These are phyloP conservation scores for Clonostachys byssicola DNA, from an alignment of 2,329 filamentous ascomycete species.

Conservation along the genomic window DNA sequence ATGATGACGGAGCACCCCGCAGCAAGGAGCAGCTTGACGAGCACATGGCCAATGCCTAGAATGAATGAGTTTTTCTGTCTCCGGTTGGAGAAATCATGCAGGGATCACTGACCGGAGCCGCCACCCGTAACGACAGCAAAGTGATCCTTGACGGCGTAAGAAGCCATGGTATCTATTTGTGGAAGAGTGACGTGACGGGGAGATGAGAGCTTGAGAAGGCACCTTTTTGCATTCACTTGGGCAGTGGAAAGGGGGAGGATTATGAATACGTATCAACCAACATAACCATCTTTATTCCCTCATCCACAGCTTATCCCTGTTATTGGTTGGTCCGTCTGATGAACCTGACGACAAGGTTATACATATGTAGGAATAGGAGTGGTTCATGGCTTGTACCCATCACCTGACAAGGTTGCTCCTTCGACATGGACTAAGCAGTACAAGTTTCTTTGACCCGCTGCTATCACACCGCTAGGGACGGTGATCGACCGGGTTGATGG, in stretches of 20 bases:
- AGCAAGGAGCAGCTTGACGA: conserved; percentile 11
- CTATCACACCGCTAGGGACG: too few relatives aligned
- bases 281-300: too few relatives aligned
- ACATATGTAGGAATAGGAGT: too few relatives aligned
- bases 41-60: conserved; percentile 14
- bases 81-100: background rate
- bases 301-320: too few relatives aligned
- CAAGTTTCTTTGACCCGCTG: too few relatives aligned
- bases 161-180: conserved; percentile 1
- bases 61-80: background rate
- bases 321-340: too few relatives aligned
- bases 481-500: too few relatives aligned
- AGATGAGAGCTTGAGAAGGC: background rate
- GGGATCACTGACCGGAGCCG: conserved; percentile 2
- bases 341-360: too few relatives aligned
- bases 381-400: too few relatives aligned
- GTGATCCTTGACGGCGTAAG: conserved; percentile 6
- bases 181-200: background rate
- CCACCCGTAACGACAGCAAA: conserved; percentile 8
- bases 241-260: background rate
- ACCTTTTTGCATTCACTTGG: background rate
- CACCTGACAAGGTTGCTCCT: too few relatives aligned
- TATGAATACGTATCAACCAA: too few relatives aligned
- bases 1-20: conserved; percentile 16
- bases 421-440: too few relatives aligned